These are phyloP conservation scores for Rhizopus stolonifer DNA, from an alignment of 371 early-diverging fungal species.

Conservation along the genomic window DNA sequence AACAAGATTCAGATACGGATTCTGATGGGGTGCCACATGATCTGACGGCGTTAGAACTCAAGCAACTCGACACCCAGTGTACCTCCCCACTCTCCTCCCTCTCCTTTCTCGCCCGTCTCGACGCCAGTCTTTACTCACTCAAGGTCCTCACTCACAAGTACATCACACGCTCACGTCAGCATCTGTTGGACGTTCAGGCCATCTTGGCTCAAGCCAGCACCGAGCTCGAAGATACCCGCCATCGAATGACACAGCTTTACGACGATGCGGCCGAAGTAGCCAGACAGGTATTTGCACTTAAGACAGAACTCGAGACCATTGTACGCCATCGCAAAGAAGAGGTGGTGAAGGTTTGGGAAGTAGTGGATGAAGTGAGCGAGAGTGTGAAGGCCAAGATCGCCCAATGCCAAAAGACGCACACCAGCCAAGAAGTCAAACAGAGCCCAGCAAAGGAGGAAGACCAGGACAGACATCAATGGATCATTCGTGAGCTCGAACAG, in stretches of 20 bases:
- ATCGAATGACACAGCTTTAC: constrained; percentile 49
- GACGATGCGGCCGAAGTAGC: constrained; percentile 62
- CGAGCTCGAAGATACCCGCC: constrained; percentile 50
- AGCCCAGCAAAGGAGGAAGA: too few relatives aligned
- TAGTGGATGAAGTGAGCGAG: constrained; percentile 55
- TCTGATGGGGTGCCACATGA: neutral
- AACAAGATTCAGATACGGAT: constrained; percentile 5
- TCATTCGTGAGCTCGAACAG: constrained; percentile 58
- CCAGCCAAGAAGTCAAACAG: too few relatives aligned
- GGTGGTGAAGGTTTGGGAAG: constrained; percentile 64
- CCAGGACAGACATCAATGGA: constrained; percentile 57
- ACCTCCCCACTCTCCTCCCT: constrained; percentile 17
- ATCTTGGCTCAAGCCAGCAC: constrained; percentile 47
- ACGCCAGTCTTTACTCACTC: constrained; percentile 59
- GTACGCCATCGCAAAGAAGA: constrained; percentile 60
- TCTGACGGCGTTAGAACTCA: constrained; percentile 4
- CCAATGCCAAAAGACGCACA: constrained; percentile 13
- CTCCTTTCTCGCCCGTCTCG: constrained; percentile 42
- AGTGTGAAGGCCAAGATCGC: constrained; percentile 28
- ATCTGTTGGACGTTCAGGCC: constrained; percentile 42
- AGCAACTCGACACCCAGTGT: constrained; percentile 15
- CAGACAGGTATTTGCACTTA: constrained; percentile 50
- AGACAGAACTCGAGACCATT: constrained; percentile 55
- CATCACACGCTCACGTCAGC: constrained; percentile 42
- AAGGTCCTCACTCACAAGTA: constrained; percentile 51